Base-by-base conservation (phyloP, 768 basidiomycete genomes). In the Termitomyces sp. region DNA sequence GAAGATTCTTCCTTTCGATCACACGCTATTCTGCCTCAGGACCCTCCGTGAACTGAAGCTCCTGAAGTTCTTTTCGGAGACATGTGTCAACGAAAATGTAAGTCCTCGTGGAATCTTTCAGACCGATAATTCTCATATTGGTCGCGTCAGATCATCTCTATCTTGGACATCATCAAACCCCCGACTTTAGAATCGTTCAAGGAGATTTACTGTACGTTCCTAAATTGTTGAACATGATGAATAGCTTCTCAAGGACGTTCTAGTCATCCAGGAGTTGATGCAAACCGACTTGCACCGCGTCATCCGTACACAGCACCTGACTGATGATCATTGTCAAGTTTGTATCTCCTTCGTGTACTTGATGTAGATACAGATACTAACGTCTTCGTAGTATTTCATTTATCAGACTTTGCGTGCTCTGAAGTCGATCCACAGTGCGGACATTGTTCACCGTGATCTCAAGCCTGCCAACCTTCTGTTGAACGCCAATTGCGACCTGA, bases 401-500 rank as follows among this genome's bases (percentile, higher is more conserved):
- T 96, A 91, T 70, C 94, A 97, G 74, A 96, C 95, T 4, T 84
- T 98, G 20, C 89, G 96, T 45, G 96, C 94, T 3, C 84, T 99
- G 68, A 98, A 98, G 74, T 95, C 96, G 0, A 82, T 98, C 8
- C 96, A 98, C 70, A 94, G 92, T 0, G 96, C 96, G 22, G 92
- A 96, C 74, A 93, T 99, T 62, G 91, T 99, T 66, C 93, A 95
- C 72, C 88, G 96, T 60, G 96, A 99, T 75, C 87, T 99, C 69
- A 98, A 98, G 71, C 96, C 96, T 0, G 95, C 94, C 40, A 98
- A 98, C 71, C 82, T 98, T 9, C 85, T 98, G 22, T 80, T 98
- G 63, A 98, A 98, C 69, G 94, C 94, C 63, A 98, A 97, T 73
- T 96, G 95, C 68, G 95, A 97, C 71, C 84, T 97, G 67, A 96